Percentiles rank a stretch among this genome's conserved stretches.
Evolutionary conservation across 1,284 basidiomycete species (phyloP).

Genomic region (Trichosporon inkin): DNA sequence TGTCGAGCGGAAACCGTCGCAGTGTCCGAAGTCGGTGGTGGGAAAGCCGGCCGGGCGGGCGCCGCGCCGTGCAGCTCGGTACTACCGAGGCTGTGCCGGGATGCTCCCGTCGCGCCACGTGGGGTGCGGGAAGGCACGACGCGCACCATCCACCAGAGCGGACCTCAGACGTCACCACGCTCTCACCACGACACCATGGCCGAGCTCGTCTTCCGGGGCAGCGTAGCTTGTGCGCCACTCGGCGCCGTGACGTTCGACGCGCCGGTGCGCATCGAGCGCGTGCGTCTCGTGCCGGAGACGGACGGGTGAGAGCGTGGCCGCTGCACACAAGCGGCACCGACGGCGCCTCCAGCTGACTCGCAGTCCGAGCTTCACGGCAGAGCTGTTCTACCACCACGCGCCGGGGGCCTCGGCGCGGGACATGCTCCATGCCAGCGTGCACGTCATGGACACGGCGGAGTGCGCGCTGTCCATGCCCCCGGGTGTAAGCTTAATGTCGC

Average conservation of each 20-base stretch:
- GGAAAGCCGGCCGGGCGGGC: neutral
- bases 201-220: constrained; percentile 1
- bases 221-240: neutral
- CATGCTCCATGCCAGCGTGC: neutral
- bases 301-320: neutral
- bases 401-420: neutral
- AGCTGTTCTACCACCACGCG: neutral
- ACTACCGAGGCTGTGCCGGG: neutral
- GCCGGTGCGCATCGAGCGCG: neutral
- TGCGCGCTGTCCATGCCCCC: neutral
- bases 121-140: neutral
- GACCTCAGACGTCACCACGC: constrained; percentile 2
- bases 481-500: neutral
- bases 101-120: neutral
- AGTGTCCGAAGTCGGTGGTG: neutral
- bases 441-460: neutral
- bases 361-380: constrained; percentile 1
- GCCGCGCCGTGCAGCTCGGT: neutral
- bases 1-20: neutral
- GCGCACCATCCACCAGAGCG: neutral
- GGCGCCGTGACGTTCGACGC: neutral
- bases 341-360: neutral
- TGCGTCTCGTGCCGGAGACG: neutral
- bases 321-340: neutral
- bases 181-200: neutral